Evolutionary conservation across 2,329 filamentous ascomycete genomes (phyloP).

Genomic region (Colletotrichum sublineola): DNA sequence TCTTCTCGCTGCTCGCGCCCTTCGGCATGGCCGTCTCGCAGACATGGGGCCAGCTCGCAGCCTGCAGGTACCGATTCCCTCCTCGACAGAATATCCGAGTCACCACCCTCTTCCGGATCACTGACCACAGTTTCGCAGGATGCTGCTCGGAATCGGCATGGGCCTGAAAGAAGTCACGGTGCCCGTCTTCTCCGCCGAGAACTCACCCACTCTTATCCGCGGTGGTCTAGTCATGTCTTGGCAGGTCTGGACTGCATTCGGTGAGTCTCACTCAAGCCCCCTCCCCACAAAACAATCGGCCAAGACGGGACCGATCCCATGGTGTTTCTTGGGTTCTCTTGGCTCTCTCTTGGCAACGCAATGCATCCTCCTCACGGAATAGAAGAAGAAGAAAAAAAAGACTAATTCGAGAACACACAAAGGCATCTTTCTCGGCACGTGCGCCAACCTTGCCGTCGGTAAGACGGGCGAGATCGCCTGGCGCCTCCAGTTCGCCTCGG

Average conservation of each 20-base stretch:
- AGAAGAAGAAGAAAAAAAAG: background rate
- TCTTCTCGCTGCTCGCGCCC: conserved; percentile 72
- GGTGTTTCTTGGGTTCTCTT: background rate
- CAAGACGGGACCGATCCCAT: background rate
- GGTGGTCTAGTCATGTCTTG: conserved; percentile 68
- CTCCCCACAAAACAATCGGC: background rate
- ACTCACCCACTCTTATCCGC: conserved; percentile 64
- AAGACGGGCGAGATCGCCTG: conserved; percentile 70
- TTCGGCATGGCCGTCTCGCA: conserved; percentile 72
- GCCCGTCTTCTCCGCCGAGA: conserved; percentile 67
- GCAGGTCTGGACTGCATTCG: conserved; percentile 68
- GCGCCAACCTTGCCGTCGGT: conserved; percentile 74
- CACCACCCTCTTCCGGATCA: background rate
- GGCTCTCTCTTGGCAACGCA: background rate
- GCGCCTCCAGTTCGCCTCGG: conserved; percentile 74
- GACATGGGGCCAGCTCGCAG: conserved; percentile 69
- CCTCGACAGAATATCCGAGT: background rate
- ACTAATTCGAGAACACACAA: background rate
- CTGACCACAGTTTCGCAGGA: conserved; percentile 43
- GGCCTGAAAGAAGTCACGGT: conserved; percentile 64
- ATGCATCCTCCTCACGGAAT: background rate
- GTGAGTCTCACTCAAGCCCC: conserved; percentile 43
- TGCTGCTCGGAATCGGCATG: conserved; percentile 72
- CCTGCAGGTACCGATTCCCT: conserved; percentile 58
- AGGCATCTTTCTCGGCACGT: conserved; percentile 76